Percentiles rank a stretch among this genome's conserved stretches.
phyloP scores from a whole-genome alignment of 192 early-diverging fungal species.

The Lobulomyces angularis region DNA sequence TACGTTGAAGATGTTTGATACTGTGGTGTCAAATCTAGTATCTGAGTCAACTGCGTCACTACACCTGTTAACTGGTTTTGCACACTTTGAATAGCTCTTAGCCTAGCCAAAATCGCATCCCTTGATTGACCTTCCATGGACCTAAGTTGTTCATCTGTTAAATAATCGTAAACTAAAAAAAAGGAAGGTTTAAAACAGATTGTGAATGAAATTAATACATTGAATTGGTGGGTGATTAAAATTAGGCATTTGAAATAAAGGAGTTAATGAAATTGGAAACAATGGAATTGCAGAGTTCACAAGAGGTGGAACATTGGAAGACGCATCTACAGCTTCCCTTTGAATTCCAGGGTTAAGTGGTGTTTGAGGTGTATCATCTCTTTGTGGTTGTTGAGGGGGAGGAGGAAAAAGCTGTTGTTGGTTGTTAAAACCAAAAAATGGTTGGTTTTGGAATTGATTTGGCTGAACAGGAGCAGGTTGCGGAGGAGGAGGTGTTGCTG shows the following conservation, averaged over 20 bases:
- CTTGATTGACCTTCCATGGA: constrained; percentile 32
- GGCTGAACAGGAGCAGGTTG: no score
- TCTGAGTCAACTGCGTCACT: constrained; percentile 30
- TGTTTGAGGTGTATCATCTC: no score
- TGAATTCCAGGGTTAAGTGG: no score
- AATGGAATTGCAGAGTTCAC: not conserved
- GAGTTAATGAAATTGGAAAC: not conserved
- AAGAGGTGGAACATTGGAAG: constrained; percentile 7
- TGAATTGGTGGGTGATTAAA: no score
- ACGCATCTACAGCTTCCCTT: no score
- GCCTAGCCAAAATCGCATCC: constrained; percentile 20
- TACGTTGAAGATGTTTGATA: no score
- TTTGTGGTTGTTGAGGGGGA: no score
- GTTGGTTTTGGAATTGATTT: no score
- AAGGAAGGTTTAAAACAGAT: not conserved
- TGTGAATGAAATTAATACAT: not conserved
- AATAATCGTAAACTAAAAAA: constrained; percentile 10
- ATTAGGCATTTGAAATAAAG: not conserved
- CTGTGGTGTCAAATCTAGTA: constrained; percentile 10
- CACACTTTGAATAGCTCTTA: constrained; percentile 21
- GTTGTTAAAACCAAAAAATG: no score
- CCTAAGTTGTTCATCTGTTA: constrained; percentile 28
- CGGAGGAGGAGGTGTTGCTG: no score
- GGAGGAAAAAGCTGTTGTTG: no score
- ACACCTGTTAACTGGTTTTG: constrained; percentile 31